Base-by-base conservation (phyloP, 2,329 filamentous ascomycete species). In the Venturiaceae sp. region DNA sequence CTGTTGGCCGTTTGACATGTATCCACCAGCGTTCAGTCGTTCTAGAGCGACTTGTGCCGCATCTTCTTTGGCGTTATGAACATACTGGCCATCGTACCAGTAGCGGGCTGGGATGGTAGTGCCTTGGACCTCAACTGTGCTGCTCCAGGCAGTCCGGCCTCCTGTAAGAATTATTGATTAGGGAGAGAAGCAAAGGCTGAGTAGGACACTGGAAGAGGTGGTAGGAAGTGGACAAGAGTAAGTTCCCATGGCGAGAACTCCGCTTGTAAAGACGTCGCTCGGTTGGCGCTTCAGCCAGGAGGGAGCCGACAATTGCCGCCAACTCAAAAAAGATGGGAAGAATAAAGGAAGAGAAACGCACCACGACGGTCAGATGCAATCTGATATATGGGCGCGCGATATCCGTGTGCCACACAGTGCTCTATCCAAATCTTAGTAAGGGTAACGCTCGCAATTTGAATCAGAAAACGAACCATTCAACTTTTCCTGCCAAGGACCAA, bases 61-160 rank as follows among this genome's bases (percentile, higher is more conserved):
- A 70, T 96, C 91, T 72, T 96, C 91, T 73, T 84, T 86, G 60
- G 90, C 90, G 68, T 95, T 95, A 77, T 92, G 84, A 71, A 92
- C 80, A 68, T 90, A 90, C 69, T 90, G 84, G 61, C 90, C 90
- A 71, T 95, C 91, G 74, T 95, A 58, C 90, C 90, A 96, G 74
- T 84, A 95, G 62, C 90, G 83, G 52, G 90, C 90, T n/a, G 80
- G 70, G 66, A 89, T 80, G 52, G 75, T 79, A 55, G 80, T 75
- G 57, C 85, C 85, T 65, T 82, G 78, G 60, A 95, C 81, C n/a
- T 79, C 83, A 60, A 95, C 90, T 60, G 81, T 81, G 76, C 86
- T 88, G 60, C 90, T 92, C 91, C 91, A 96, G 60, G 91, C 91
- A 60, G 91, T 96, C 66, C 91, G 88, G 64, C 90, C 90, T 65